phyloP scores from a whole-genome alignment of 192 early-diverging fungal species.

The Chytriomyces hyalinus region DNA sequence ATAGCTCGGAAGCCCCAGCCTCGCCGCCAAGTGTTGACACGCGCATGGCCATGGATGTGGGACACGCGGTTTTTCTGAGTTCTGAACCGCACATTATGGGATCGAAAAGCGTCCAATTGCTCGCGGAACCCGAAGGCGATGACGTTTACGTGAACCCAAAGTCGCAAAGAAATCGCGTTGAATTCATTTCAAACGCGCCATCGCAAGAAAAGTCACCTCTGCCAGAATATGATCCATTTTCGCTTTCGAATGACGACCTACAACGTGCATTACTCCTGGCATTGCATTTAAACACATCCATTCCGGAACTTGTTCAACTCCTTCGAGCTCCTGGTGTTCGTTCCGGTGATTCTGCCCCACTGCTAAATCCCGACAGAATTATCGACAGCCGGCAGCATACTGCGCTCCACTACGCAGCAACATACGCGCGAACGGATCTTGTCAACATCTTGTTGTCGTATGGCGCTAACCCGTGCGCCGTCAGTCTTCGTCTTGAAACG shows the following conservation, averaged over 20 bases:
- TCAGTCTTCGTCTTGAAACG: conserved; percentile 12
- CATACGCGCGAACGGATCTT: conserved; percentile 18
- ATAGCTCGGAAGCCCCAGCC: background rate
- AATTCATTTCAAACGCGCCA: background rate
- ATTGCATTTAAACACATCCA: background rate
- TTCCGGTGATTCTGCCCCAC: background rate
- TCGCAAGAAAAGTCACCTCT: background rate
- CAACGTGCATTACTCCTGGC: conserved; percentile 18
- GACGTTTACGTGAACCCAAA: background rate
- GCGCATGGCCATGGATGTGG: conserved; percentile 16
- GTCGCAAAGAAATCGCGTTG: background rate
- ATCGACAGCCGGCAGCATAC: conserved; percentile 34
- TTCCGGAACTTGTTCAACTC: background rate
- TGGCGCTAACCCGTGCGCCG: conserved; percentile 25
- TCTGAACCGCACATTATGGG: background rate
- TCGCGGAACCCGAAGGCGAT: background rate
- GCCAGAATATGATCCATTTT: background rate
- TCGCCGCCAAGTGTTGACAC: conserved; percentile 4
- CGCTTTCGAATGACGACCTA: conserved; percentile 8
- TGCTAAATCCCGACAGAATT: conserved; percentile 29
- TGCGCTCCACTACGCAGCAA: conserved; percentile 37
- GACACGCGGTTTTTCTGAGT: conserved; percentile 6
- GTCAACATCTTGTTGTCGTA: conserved; percentile 4
- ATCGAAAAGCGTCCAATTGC: background rate
- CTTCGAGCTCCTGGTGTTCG: conserved; percentile 3